These are phyloP conservation scores for Euryodendron excelsum DNA, from an alignment of 148 eudicot genomes.

Conservation along the genomic window DNA sequence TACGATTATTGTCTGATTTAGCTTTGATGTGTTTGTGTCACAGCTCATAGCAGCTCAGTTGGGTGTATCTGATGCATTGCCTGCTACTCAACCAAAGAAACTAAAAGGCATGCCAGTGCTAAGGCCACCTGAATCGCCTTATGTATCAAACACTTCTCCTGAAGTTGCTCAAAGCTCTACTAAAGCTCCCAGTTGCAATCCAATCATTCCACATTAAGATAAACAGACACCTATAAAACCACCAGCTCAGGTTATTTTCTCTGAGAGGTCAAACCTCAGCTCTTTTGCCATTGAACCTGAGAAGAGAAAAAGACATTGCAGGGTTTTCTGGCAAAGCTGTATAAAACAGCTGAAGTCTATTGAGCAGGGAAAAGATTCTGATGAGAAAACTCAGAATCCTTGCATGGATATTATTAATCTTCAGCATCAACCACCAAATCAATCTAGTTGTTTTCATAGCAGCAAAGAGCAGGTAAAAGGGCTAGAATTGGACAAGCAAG, in stretches of 20 bases:
- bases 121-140: background rate
- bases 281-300: conserved; percentile 18
- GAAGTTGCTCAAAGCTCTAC: background rate
- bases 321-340: conserved; percentile 13
- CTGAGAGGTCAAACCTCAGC: conserved; percentile 4
- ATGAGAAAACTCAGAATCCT: background rate
- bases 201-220: background rate
- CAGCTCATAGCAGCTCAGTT: conserved; percentile 18
- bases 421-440: conserved; percentile 17
- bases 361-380: background rate
- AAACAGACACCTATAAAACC: background rate
- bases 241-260: background rate
- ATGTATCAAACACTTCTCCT: background rate
- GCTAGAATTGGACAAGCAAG: background rate
- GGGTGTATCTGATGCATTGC: conserved; percentile 2
- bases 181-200: background rate
- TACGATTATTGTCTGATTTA: background rate
- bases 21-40: background rate
- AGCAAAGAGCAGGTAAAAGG: background rate
- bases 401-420: background rate
- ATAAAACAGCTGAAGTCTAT: conserved; percentile 13
- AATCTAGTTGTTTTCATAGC: background rate
- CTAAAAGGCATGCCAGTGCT: background rate
- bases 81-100: background rate
- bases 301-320: conserved; percentile 30